phyloP scores from a whole-genome alignment of 2,329 filamentous ascomycete genomes.

The Ophiostoma novo-ulmi region DNA sequence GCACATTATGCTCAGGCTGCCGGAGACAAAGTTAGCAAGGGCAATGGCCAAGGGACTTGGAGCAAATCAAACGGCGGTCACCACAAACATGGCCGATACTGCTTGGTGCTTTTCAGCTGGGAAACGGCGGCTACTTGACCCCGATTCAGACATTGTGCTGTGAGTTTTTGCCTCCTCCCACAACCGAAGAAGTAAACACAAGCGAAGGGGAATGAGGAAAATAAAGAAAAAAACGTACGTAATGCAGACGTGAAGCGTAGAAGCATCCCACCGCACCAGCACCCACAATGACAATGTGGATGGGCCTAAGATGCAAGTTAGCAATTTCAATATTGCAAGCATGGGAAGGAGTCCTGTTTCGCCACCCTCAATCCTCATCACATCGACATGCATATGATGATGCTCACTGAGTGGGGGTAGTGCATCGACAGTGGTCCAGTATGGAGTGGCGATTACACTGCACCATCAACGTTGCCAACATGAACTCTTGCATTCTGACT shows the following conservation, averaged over 20 bases:
- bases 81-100: neutral
- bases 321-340: neutral
- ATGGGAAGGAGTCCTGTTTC: neutral
- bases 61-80: neutral
- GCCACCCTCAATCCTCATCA: conserved; percentile 6
- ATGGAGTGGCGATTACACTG: neutral
- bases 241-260: conserved; percentile 63
- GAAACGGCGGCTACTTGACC: conserved; percentile 4
- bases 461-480: neutral
- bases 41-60: neutral
- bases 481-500: neutral
- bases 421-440: neutral
- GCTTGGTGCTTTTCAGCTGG: neutral
- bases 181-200: neutral
- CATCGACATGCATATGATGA: neutral
- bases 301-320: conserved; percentile 36
- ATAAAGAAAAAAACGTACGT: conserved; percentile 32
- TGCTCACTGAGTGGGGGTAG: conserved; percentile 1
- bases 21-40: neutral
- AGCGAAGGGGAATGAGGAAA: neutral
- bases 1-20: conserved; percentile 47
- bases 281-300: conserved; percentile 61
- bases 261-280: conserved; percentile 69
- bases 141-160: neutral
- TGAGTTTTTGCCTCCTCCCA: neutral